A percentile compares a stretch with the other conserved stretches of the same genome.
These are phyloP conservation scores for Hypomontagnella monticulosa DNA, from an alignment of 495 filamentous ascomycete genomes.

Conservation along the genomic window DNA sequence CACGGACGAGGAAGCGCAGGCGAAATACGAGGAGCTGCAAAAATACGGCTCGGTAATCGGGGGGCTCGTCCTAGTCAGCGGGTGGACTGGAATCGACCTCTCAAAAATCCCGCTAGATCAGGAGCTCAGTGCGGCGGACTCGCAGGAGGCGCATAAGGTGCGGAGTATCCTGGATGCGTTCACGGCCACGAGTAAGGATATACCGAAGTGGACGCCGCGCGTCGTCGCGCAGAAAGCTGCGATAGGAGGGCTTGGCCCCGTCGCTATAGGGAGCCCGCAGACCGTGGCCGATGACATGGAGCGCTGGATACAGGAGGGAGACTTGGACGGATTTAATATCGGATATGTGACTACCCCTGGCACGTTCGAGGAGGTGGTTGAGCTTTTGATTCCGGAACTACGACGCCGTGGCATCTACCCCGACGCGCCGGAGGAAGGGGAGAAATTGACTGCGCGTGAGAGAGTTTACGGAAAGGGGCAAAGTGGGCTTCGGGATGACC, in stretches of 20 bases:
- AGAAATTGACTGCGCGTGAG: conserved; percentile 65
- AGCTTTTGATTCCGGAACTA: conserved; percentile 56
- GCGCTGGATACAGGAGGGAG: conserved; percentile 67
- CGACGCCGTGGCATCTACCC: conserved; percentile 51
- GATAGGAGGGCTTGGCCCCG: conserved; percentile 65
- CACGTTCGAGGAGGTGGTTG: conserved; percentile 57
- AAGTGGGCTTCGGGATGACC: conserved; percentile 61
- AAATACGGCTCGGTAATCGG: conserved; percentile 64
- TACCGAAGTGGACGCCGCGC: conserved; percentile 62
- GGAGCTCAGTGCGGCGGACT: conserved; percentile 63
- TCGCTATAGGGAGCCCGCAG: conserved; percentile 63
- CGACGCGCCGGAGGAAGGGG: conserved; percentile 47
- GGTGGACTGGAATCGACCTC: conserved; percentile 72
- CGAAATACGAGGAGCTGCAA: conserved; percentile 61
- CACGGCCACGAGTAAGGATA: conserved; percentile 59
- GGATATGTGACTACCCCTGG: conserved; percentile 56
- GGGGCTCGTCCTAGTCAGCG: conserved; percentile 67
- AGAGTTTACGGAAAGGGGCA: conserved; percentile 69
- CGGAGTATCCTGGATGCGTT: conserved; percentile 62
- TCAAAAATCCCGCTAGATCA: conserved; percentile 65
- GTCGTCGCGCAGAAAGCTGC: conserved; percentile 66
- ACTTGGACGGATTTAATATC: conserved; percentile 72
- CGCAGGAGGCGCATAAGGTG: conserved; percentile 62
- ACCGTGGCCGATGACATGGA: conserved; percentile 70
- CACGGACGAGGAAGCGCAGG: conserved; percentile 66